Evolutionary conservation across 1,284 basidiomycete genomes (phyloP), one percentile per base, ranked within the genome.

Genomic region (Rhodotorula sp.): DNA sequence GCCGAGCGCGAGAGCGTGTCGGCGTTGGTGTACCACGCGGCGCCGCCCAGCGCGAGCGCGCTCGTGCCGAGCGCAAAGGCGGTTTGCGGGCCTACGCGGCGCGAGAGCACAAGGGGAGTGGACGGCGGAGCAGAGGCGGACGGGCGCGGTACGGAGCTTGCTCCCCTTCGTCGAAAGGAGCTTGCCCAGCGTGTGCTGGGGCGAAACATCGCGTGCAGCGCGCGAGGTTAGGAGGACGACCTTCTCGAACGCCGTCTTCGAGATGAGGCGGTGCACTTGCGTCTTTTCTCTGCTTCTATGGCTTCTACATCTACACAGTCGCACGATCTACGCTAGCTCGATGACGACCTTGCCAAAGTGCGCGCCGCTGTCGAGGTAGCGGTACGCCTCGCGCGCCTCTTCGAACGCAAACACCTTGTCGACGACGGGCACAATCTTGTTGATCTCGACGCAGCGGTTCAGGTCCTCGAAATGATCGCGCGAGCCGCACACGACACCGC

Each of bases 401-500:
- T 82, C 80, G 67, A 82, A 84, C 59, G 78, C 74, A 76, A 83
- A 84, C 21, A 82, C 64, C 66, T 71, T 58, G 46, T 54, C 53
- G 27, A 54, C 53, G 8, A 54, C 53, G 25, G 53, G 53, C 10
- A 27, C 50, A n/a, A 34, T 23, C 27, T 79, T 77, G 63, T 80
- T 79, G 23, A 75, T 69, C 66, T 82, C 80, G 50, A 83, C 69
- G 41, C 81, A 80, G 16, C 78, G 70, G 72, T 79, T 80, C 78
- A 82, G 79, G 61, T 79, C 78, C 71, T 80, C 80, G 73, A 83
- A 82, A 70, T 81, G 79, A 66, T 82, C 79, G 14, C 81, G 72
- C 67, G 82, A 83, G 45, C 81, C 81, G n/a, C 82, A 81, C 53
- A 83, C 80, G 45, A 82, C 80, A 14, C 83, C 83, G 16, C 80